A percentile compares a stretch with the other conserved stretches of the same genome.
phyloP scores from a whole-genome alignment of 2,329 filamentous ascomycete species.

The Colletotrichum costaricense region DNA sequence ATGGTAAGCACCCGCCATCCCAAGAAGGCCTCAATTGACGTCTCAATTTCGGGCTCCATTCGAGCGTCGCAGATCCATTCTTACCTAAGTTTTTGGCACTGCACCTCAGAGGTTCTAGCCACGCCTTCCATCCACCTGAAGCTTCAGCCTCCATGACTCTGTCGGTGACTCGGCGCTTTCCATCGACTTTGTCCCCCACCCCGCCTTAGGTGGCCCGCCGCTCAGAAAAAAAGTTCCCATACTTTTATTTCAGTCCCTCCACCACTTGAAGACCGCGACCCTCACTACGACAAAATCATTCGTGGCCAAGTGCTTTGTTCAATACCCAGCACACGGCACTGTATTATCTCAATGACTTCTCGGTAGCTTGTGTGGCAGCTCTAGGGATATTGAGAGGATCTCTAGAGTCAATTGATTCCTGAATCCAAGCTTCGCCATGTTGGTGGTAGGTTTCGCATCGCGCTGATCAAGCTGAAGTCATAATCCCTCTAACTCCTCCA shows the following conservation, averaged over 20 bases:
- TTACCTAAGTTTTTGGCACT: conserved; percentile 9
- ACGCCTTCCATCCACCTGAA: conserved; percentile 20
- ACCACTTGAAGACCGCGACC: conserved; percentile 20
- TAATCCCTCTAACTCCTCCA: conserved; percentile 3
- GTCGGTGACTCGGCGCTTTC: conserved; percentile 32
- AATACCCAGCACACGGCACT: conserved; percentile 13
- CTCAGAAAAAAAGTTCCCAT: conserved; percentile 34
- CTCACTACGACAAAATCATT: conserved; percentile 2
- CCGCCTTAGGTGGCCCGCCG: conserved; percentile 32
- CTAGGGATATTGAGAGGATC: conserved; percentile 83
- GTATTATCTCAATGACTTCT: conserved; percentile 65
- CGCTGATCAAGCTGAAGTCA: not conserved
- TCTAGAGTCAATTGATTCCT: conserved; percentile 75
- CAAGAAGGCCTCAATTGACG: not conserved
- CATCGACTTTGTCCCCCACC: conserved; percentile 33
- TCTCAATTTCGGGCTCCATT: not conserved
- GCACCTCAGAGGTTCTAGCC: conserved; percentile 18
- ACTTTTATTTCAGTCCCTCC: conserved; percentile 2
- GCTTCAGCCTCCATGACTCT: conserved; percentile 23
- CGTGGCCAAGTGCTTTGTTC: conserved; percentile 3
- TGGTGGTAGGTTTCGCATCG: conserved; percentile 58
- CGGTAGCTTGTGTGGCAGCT: conserved; percentile 79
- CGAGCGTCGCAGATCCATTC: not conserved
- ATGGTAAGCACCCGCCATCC: not conserved
- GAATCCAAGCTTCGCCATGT: conserved; percentile 44